Percentiles rank a stretch among this genome's conserved stretches.
These are phyloP conservation scores for Furcasterigmium furcatum DNA, from an alignment of 2,329 filamentous ascomycete genomes.

Conservation along the genomic window DNA sequence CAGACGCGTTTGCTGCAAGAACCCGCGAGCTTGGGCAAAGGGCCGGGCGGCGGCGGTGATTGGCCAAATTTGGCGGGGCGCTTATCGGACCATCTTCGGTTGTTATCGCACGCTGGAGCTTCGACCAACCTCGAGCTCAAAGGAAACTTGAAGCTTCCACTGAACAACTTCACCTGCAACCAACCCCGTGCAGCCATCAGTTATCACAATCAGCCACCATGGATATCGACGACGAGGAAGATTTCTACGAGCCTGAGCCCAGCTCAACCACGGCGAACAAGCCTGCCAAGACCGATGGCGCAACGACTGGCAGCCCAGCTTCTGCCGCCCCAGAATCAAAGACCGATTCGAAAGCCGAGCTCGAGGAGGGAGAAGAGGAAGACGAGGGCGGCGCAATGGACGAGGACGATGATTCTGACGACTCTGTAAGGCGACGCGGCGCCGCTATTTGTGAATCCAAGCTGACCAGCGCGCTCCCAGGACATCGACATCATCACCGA, in stretches of 20 bases:
- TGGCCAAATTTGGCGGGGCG: background rate
- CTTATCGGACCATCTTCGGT: background rate
- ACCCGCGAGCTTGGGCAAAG: background rate
- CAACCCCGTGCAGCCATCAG: too few species aligned
- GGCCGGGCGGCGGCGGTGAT: background rate
- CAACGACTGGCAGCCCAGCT: slow-evolving; percentile 5
- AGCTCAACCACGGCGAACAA: slow-evolving; percentile 16
- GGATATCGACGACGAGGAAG: slow-evolving; percentile 67
- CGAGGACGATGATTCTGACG: slow-evolving; percentile 55
- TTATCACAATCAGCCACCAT: slow-evolving; percentile 34
- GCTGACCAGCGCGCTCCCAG: slow-evolving; percentile 25
- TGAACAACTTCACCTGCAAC: slow-evolving; percentile 1
- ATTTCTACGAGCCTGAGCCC: slow-evolving; percentile 60
- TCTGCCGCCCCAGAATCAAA: slow-evolving; percentile 20
- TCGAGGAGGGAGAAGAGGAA: slow-evolving; percentile 63
- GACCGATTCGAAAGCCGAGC: slow-evolving; percentile 39
- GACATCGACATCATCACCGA: slow-evolving; percentile 69
- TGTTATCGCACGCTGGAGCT: background rate
- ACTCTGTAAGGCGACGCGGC: slow-evolving; percentile 35
- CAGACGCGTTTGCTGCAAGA: background rate
- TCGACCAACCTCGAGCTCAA: background rate
- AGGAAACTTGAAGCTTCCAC: background rate
- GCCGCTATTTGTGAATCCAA: background rate
- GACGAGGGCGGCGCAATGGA: slow-evolving; percentile 60
- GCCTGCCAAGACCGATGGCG: slow-evolving; percentile 1